Evolutionary conservation across 139 green algal genomes (phyloP).

Genomic region (Medakamo hakoo): DNA sequence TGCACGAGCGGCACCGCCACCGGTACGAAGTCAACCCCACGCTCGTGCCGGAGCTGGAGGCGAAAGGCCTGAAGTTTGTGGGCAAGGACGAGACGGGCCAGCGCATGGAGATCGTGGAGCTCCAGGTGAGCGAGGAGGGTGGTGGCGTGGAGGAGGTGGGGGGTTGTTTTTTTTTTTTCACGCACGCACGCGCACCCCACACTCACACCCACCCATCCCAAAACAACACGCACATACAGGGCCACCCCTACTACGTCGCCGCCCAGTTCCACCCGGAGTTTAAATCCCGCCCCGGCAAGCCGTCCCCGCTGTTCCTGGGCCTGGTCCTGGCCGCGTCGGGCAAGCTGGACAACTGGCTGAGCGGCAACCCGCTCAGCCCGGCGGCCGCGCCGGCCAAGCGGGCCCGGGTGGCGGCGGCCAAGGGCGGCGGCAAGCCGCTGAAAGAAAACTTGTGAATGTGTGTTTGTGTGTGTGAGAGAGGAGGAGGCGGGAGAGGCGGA

Average conservation of each 20-base stretch:
- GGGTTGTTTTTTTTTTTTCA: not conserved
- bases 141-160: not conserved
- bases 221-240: no score
- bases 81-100: constrained; percentile 76
- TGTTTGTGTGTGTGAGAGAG: not conserved
- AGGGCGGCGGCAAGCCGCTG: not conserved
- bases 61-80: constrained; percentile 73
- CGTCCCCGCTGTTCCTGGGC: constrained; percentile 74
- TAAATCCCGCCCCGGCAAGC: constrained; percentile 61
- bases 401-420: not conserved
- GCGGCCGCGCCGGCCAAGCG: not conserved
- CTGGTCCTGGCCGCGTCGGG: constrained; percentile 56
- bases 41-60: constrained; percentile 72
- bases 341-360: constrained; percentile 9
- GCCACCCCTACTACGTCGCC: not conserved
- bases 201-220: no score
- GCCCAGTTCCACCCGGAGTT: constrained; percentile 84
- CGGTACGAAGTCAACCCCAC: constrained; percentile 94
- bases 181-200: no score
- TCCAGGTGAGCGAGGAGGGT: constrained; percentile 46
- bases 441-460: not conserved
- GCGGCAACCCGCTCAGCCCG: not conserved
- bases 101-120: constrained; percentile 96
- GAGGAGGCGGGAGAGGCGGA: no score
- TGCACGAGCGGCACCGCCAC: constrained; percentile 92